Percentiles rank a stretch among this genome's conserved stretches.
Evolutionary conservation across 116 monocot species (phyloP).

Genomic region (Trichopus zeylanicus): DNA sequence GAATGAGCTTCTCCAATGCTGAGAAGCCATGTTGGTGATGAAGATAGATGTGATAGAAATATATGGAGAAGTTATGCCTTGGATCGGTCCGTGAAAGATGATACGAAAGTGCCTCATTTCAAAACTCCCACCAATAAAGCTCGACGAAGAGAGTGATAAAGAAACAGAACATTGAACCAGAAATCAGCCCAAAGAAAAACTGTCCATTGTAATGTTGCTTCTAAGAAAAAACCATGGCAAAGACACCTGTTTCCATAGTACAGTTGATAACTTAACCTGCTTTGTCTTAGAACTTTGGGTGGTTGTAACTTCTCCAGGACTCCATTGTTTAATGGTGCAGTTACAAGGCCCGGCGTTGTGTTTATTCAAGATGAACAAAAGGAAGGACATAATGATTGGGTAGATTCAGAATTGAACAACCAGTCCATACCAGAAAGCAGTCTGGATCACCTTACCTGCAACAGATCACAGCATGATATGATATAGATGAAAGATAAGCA

Average conservation of each 20-base stretch:
- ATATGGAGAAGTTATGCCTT: constrained; percentile 96
- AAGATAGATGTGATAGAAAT: constrained; percentile 95
- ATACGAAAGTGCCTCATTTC: constrained; percentile 85
- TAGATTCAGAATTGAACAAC: constrained; percentile 11
- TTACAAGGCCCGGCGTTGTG: constrained; percentile 11
- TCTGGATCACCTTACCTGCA: neutral
- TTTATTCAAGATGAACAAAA: constrained; percentile 42
- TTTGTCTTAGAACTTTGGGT: constrained; percentile 4
- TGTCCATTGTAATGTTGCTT: constrained; percentile 43
- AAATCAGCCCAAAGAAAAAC: constrained; percentile 74
- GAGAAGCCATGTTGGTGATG: constrained; percentile 77
- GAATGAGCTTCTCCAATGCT: constrained; percentile 58
- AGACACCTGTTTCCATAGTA: constrained; percentile 3
- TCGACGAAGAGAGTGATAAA: constrained; percentile 66
- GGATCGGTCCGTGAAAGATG: constrained; percentile 93
- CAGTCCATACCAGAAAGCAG: neutral
- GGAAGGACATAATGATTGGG: constrained; percentile 92
- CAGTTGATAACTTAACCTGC: constrained; percentile 4
- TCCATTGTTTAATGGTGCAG: constrained; percentile 34
- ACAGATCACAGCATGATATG: neutral
- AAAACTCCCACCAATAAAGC: constrained; percentile 88
- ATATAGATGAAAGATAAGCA: neutral
- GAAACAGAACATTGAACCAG: constrained; percentile 64
- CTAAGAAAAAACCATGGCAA: constrained; percentile 15
- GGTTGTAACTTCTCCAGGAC: constrained; percentile 4